Conservation (phyloP, 106 monocot genomes). For the Allium fistulosum region DNA sequence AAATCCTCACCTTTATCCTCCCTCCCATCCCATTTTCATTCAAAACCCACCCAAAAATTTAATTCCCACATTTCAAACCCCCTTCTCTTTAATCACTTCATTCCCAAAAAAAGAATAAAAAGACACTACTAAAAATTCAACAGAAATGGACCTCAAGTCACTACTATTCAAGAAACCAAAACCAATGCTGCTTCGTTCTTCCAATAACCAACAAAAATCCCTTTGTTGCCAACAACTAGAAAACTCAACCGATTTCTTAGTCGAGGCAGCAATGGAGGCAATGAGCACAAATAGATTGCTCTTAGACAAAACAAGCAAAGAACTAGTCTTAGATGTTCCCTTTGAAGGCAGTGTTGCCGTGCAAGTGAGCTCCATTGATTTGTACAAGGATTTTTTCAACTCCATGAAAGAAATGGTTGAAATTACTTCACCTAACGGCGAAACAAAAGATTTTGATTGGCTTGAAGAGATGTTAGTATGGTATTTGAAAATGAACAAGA, state of each 20-base stretch:
- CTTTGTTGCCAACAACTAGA: no score
- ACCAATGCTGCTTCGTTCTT: no score
- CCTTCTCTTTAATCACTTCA: no score
- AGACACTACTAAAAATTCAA: no score
- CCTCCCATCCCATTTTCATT: no score
- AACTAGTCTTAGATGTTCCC: neutral
- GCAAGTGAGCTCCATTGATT: constrained; percentile 52
- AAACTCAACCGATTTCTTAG: neutral
- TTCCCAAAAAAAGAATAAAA: no score
- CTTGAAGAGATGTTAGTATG: constrained; percentile 55
- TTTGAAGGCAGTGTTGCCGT: constrained; percentile 49
- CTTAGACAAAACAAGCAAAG: constrained; percentile 13
- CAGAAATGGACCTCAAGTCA: no score
- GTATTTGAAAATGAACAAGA: constrained; percentile 55
- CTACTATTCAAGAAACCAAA: no score
- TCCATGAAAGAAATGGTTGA: constrained; percentile 47
- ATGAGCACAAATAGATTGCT: constrained; percentile 33
- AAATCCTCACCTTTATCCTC: no score
- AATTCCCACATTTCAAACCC: no score
- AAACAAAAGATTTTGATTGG: constrained; percentile 33
- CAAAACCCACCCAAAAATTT: no score
- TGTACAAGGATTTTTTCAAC: constrained; percentile 47
- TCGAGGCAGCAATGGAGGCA: constrained; percentile 15
- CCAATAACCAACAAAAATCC: no score
- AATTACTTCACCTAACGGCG: constrained; percentile 50